Conservation (phyloP, 2,329 filamentous ascomycete genomes). For the Fusarium humuli region DNA sequence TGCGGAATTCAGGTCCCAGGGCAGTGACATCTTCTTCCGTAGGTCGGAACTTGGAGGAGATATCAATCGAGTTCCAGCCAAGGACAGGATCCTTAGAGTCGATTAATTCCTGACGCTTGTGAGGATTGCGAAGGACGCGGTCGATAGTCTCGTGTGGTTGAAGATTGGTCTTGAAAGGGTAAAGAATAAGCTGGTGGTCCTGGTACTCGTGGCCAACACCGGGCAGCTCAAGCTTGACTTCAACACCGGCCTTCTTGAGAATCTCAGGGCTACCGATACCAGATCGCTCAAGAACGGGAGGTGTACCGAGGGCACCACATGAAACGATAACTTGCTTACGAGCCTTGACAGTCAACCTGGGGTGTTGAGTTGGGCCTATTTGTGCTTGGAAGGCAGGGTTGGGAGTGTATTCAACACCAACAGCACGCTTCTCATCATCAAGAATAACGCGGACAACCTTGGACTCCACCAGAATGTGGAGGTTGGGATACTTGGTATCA, state of each 20-base stretch:
- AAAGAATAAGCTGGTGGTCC: constrained; percentile 66
- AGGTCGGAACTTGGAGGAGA: constrained; percentile 67
- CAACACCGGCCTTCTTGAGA: constrained; percentile 60
- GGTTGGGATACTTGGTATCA: constrained; percentile 61
- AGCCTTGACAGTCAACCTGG: constrained; percentile 41
- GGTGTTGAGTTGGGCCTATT: constrained; percentile 13
- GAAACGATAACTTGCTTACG: constrained; percentile 49
- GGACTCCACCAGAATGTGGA: constrained; percentile 69
- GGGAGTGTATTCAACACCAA: constrained; percentile 69
- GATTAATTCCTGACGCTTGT: constrained; percentile 59
- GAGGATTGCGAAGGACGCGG: constrained; percentile 60
- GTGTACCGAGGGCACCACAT: constrained; percentile 64
- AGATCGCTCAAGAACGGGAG: constrained; percentile 70
- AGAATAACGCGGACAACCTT: constrained; percentile 68
- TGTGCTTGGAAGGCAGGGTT: constrained; percentile 48
- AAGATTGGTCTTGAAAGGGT: constrained; percentile 58
- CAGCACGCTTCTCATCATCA: constrained; percentile 61
- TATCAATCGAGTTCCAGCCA: constrained; percentile 69
- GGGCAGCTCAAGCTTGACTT: constrained; percentile 59
- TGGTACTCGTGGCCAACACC: constrained; percentile 67
- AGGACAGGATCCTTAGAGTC: constrained; percentile 61
- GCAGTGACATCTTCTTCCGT: constrained; percentile 62
- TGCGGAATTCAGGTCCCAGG: constrained; percentile 64
- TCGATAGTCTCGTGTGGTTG: constrained; percentile 58
- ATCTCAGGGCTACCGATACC: constrained; percentile 67